phyloP scores from a whole-genome alignment of 192 early-diverging fungal species.

The Blastocladiella britannica region DNA sequence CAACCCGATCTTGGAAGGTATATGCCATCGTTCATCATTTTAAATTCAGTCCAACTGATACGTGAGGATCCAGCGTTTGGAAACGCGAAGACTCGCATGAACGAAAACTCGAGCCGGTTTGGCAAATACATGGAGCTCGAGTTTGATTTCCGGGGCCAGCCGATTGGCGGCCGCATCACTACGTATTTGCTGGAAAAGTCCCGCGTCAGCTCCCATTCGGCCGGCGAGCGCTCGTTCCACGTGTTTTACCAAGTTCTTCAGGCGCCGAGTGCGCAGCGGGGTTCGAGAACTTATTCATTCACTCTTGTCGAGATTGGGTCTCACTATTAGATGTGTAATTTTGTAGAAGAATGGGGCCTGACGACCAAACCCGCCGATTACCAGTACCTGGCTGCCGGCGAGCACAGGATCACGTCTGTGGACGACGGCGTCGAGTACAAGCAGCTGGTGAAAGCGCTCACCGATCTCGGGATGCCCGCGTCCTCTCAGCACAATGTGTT shows the following conservation, averaged over 20 bases:
- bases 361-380: constrained; percentile 50
- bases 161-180: constrained; percentile 80
- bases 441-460: constrained; percentile 60
- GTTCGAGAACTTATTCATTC: background rate
- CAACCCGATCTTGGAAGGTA: no score
- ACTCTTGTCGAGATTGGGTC: background rate
- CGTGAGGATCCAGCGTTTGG: no score
- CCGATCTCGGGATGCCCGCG: constrained; percentile 65
- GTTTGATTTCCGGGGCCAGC: constrained; percentile 60
- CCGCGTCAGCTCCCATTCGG: constrained; percentile 81
- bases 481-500: constrained; percentile 76
- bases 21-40: no score
- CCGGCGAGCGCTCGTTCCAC: constrained; percentile 89
- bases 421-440: constrained; percentile 87
- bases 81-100: constrained; percentile 96
- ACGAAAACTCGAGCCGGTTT: constrained; percentile 95
- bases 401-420: constrained; percentile 55
- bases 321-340: no score
- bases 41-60: no score
- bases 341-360: constrained; percentile 37
- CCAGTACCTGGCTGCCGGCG: constrained; percentile 65
- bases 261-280: constrained; percentile 57
- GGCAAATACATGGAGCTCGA: constrained; percentile 97
- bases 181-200: constrained; percentile 93
- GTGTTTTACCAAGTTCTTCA: constrained; percentile 97